Evolutionary conservation across 2,329 filamentous ascomycete genomes (phyloP).

Genomic region (Chaetomiaceae sp.): DNA sequence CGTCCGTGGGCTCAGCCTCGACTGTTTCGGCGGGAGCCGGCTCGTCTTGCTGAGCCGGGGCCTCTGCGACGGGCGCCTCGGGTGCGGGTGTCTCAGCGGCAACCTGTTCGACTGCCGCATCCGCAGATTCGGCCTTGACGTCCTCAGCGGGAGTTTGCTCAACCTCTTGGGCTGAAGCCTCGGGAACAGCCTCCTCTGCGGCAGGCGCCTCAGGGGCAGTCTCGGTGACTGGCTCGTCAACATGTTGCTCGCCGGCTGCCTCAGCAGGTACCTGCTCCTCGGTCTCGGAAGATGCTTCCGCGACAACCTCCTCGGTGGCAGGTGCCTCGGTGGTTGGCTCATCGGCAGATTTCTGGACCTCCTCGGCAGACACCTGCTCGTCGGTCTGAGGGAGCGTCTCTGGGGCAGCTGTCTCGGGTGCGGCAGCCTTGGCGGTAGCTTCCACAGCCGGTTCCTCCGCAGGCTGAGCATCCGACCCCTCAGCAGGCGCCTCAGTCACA

Average conservation of each 20-base stretch:
- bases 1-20: neutral
- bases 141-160: neutral
- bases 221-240: neutral
- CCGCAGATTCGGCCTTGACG: neutral
- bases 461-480: no score
- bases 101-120: neutral
- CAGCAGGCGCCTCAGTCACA: neutral
- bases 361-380: neutral
- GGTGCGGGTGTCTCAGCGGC: neutral
- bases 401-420: neutral
- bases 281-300: neutral
- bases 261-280: no score
- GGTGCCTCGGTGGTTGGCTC: neutral
- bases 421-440: neutral
- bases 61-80: no score
- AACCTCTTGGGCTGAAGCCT: neutral
- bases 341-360: neutral
- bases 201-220: neutral
- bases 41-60: neutral
- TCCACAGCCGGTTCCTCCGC: no score
- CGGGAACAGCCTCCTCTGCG: neutral
- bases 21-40: neutral
- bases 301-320: neutral
- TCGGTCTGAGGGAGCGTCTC: neutral
- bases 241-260: no score